Conservation (phyloP, 805 yeast genomes). For the Hermanozyma aechmeae region DNA sequence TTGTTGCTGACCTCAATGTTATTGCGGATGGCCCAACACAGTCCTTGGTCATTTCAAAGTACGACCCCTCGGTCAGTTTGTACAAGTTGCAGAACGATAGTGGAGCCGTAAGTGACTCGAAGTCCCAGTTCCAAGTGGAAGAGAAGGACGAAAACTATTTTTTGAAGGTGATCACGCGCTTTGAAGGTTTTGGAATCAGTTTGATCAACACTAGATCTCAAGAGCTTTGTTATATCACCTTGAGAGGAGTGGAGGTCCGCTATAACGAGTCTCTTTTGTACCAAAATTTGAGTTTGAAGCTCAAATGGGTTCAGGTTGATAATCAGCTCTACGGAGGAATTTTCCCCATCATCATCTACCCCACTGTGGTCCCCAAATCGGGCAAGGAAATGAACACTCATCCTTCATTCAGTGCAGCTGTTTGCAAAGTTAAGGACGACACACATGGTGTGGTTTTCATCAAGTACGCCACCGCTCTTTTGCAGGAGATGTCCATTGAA, state of each 20-base stretch:
- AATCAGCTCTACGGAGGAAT: conserved; percentile 84
- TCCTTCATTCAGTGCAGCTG: conserved; percentile 82
- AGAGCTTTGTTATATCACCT: conserved; percentile 77
- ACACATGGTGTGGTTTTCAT: conserved; percentile 83
- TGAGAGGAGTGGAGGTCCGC: conserved; percentile 71
- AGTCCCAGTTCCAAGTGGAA: conserved; percentile 45
- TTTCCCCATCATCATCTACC: conserved; percentile 82
- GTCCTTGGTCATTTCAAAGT: conserved; percentile 73
- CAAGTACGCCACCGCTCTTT: conserved; percentile 80
- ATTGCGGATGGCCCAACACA: conserved; percentile 96
- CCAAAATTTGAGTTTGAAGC: conserved; percentile 68
- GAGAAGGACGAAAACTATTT: conserved; percentile 46
- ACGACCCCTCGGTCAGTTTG: conserved; percentile 68
- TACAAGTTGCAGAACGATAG: conserved; percentile 42
- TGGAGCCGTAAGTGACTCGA: conserved; percentile 18
- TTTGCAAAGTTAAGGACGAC: conserved; percentile 79
- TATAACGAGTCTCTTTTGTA: conserved; percentile 79
- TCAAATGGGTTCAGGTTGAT: conserved; percentile 94
- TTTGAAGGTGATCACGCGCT: conserved; percentile 47
- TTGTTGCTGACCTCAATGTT: conserved; percentile 78
- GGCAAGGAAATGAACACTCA: conserved; percentile 77
- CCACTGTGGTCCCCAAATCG: conserved; percentile 81
- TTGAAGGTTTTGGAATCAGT: conserved; percentile 86
- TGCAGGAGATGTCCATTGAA: conserved; percentile 89
- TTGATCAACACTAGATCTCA: conserved; percentile 60